These are phyloP conservation scores for Paraphaeosphaeria minitans DNA, from an alignment of 2,329 filamentous ascomycete genomes.

Conservation along the genomic window DNA sequence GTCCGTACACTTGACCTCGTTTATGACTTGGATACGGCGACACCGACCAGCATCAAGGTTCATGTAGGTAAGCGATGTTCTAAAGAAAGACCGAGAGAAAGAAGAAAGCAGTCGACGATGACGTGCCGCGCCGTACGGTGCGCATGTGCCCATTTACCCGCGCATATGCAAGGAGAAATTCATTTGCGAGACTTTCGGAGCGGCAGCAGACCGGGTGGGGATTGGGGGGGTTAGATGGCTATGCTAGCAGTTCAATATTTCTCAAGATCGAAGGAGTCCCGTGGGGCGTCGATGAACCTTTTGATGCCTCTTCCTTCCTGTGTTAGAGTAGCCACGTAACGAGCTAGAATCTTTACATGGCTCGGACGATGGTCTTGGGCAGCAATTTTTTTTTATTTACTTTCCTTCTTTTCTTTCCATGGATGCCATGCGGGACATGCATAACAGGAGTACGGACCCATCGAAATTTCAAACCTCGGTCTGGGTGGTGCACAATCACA, in stretches of 20 bases:
- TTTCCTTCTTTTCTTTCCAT: not conserved
- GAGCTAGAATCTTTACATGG: not conserved
- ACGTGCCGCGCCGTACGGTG: constrained; percentile 37
- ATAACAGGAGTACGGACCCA: not conserved
- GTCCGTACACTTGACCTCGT: constrained; percentile 1
- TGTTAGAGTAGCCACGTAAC: not conserved
- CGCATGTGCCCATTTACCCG: constrained; percentile 10
- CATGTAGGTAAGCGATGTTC: constrained; percentile 10
- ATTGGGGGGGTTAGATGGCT: too few relatives aligned
- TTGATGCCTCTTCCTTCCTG: not conserved
- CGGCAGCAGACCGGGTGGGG: constrained; percentile 1
- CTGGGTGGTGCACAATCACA: not conserved
- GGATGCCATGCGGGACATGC: not conserved
- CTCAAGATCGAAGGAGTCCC: constrained; percentile 8
- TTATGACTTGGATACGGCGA: constrained; percentile 5
- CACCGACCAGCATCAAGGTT: constrained; percentile 15
- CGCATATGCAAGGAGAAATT: constrained; percentile 31
- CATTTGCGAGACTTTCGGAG: constrained; percentile 17
- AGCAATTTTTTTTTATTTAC: not conserved
- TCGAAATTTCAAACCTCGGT: not conserved
- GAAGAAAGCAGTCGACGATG: constrained; percentile 16
- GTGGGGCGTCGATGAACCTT: too few relatives aligned
- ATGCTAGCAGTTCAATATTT: constrained; percentile 23
- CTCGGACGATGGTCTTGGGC: not conserved
- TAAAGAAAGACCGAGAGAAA: constrained; percentile 12